phyloP scores from a whole-genome alignment of 257 asterid species.

The Scutellaria minor region DNA sequence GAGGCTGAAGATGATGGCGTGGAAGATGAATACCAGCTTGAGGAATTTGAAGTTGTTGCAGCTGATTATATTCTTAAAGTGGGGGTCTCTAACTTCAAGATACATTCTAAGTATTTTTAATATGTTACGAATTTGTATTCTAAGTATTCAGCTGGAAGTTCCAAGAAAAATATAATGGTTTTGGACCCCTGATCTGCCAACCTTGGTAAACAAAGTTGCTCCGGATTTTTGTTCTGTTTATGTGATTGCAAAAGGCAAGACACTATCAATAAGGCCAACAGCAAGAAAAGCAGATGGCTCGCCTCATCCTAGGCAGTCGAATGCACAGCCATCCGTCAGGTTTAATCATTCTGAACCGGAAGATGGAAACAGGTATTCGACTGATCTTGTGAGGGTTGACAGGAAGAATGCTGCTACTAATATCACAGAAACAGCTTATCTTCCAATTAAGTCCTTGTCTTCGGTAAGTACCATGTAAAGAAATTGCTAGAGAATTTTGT shows the following conservation, averaged over 20 bases:
- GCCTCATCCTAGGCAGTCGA: constrained; percentile 36
- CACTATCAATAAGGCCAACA: constrained; percentile 67
- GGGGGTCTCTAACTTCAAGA: constrained; percentile 92
- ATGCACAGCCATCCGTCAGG: constrained; percentile 35
- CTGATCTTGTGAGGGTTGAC: constrained; percentile 41
- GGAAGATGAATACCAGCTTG: constrained; percentile 98
- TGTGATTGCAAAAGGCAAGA: constrained; percentile 65
- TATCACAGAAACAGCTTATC: constrained; percentile 33
- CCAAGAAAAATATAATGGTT: constrained; percentile 31
- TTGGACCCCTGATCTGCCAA: constrained; percentile 65
- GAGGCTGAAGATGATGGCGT: constrained; percentile 98
- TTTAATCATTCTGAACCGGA: constrained; percentile 39
- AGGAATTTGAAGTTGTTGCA: constrained; percentile 89
- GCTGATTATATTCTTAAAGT: constrained; percentile 92
- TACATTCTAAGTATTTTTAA: too few species aligned
- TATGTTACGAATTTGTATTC: too few species aligned
- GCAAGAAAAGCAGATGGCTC: constrained; percentile 35
- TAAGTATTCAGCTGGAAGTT: too few species aligned
- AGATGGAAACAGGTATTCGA: constrained; percentile 47
- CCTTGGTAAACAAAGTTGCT: constrained; percentile 68
- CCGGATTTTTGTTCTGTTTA: constrained; percentile 79
- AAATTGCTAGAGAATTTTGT: neutral
- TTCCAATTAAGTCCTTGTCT: constrained; percentile 32
- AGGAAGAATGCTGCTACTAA: constrained; percentile 29
- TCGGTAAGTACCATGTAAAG: constrained; percentile 36